These are phyloP conservation scores for Acer negundo DNA, from an alignment of 345 rosid genomes.

Conservation along the genomic window DNA sequence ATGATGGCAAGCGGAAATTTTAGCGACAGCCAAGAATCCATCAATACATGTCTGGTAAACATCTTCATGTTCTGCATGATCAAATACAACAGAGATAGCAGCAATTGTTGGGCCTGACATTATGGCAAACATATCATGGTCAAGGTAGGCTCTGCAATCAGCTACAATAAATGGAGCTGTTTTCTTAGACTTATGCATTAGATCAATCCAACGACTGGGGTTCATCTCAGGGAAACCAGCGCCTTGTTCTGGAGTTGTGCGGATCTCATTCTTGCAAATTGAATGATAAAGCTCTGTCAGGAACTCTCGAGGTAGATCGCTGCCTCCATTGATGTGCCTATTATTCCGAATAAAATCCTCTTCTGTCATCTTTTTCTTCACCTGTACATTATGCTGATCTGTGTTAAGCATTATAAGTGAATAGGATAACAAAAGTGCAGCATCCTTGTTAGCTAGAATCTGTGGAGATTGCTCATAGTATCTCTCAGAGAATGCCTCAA, in stretches of 20 bases:
- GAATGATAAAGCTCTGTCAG: constrained; percentile 83
- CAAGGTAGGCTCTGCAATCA: constrained; percentile 85
- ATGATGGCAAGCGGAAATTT: constrained; percentile 97
- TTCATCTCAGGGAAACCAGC: constrained; percentile 92
- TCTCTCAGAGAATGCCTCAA: constrained; percentile 97
- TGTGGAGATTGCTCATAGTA: constrained; percentile 94
- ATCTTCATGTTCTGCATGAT: constrained; percentile 96
- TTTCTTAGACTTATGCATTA: constrained; percentile 95
- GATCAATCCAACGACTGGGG: constrained; percentile 99
- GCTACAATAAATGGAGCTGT: constrained; percentile 81
- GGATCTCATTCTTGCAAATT: constrained; percentile 96
- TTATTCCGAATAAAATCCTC: constrained; percentile 96
- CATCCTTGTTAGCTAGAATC: constrained; percentile 92
- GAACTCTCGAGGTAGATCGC: constrained; percentile 85
- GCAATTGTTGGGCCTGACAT: constrained; percentile 99
- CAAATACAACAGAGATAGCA: constrained; percentile 97
- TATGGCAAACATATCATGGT: constrained; percentile 97
- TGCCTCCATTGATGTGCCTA: constrained; percentile 92
- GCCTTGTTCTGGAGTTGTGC: constrained; percentile 96
- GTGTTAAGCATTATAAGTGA: constrained; percentile 98
- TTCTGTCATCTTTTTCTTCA: constrained; percentile 98
- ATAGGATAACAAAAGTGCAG: constrained; percentile 90
- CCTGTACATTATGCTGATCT: constrained; percentile 96
- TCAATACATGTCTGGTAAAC: constrained; percentile 95
- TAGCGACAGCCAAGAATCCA: constrained; percentile 96